Conservation (phyloP, 2,329 filamentous ascomycete genomes). For the Colletotrichum chrysophilum region DNA sequence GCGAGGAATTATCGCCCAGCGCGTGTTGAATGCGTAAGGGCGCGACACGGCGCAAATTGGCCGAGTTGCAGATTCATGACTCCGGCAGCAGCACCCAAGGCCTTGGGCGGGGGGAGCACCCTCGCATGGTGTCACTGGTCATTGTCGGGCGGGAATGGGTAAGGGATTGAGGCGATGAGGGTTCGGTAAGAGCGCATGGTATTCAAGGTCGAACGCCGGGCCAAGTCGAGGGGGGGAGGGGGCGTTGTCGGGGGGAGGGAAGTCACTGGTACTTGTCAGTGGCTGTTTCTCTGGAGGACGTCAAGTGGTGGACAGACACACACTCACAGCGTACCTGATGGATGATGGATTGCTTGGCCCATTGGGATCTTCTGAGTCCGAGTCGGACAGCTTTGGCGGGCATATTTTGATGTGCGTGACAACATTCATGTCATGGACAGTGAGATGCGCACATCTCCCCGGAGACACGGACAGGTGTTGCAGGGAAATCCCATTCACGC, state of each 20-base stretch:
- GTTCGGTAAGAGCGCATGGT: background rate
- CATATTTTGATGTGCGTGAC: background rate
- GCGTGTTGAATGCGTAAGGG: background rate
- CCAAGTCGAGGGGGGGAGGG: background rate
- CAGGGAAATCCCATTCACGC: background rate
- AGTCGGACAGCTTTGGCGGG: background rate
- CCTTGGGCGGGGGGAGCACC: background rate
- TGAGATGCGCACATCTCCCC: background rate
- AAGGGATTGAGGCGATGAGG: background rate
- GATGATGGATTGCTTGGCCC: background rate
- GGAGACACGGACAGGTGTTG: background rate
- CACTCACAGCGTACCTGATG: background rate
- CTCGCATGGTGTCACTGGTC: background rate
- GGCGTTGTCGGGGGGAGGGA: background rate
- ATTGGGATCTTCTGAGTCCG: slow-evolving; percentile 1
- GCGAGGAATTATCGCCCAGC: background rate
- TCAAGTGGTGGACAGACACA: background rate
- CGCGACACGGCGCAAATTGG: slow-evolving; percentile 16
- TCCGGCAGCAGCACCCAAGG: background rate
- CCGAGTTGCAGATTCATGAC: slow-evolving; percentile 7
- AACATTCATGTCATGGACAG: background rate
- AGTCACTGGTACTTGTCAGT: slow-evolving; percentile 5
- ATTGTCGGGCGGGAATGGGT: background rate
- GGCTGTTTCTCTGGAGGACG: background rate
- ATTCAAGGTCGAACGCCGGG: slow-evolving; percentile 6